Evolutionary conservation across 257 asterid genomes (phyloP), one percentile per base, ranked within the genome.

Genomic region (Penstemon newberryi): DNA sequence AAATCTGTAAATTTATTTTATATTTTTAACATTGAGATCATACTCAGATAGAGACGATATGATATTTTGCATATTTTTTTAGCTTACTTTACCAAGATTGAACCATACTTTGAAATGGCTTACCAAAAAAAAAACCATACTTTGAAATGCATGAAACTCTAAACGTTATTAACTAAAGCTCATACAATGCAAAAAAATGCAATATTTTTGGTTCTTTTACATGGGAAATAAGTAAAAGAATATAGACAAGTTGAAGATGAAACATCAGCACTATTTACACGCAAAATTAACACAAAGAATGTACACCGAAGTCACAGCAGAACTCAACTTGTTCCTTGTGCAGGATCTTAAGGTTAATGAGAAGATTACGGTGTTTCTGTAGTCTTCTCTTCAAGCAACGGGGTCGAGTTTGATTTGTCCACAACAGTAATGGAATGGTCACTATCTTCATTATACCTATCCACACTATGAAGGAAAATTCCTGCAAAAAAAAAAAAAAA

Each of bases 401-500:
- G 96, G 42, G 84, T 76, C 8, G 82, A 69, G 60, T 78, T 83
- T 7, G 86, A 39, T 72, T 81, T 85, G 54, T 83, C 85, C 4
- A 43, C 74, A 2, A 13, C 73, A 40, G 79, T 10, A 49, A 55
- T 62, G 5, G 79, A 65, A 12, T 75, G 75, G 73, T 84, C 89
- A 3, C 70, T 73, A 0, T 88, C 99, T 56, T 94, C 96, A 7
- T 89, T 9, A 63, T 73, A 87, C 65, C 95, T 79, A 75, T 94
- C 99, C 70, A 87, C 96, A 41, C 88, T 68, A 5, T 73, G 86
- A 59, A 94, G 47, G 76, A 94, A 94, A 9, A 87, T 73, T 45
- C 97, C 99, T 93, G 82, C 73, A 55, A 68, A 55, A 60, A 43
- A 37, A 0, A 9, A 12, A 52, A 13, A 39, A 53, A 12, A 52